Evolutionary conservation across 805 yeast species (phyloP).

Genomic region (Trichomonascus vanleenenianus): DNA sequence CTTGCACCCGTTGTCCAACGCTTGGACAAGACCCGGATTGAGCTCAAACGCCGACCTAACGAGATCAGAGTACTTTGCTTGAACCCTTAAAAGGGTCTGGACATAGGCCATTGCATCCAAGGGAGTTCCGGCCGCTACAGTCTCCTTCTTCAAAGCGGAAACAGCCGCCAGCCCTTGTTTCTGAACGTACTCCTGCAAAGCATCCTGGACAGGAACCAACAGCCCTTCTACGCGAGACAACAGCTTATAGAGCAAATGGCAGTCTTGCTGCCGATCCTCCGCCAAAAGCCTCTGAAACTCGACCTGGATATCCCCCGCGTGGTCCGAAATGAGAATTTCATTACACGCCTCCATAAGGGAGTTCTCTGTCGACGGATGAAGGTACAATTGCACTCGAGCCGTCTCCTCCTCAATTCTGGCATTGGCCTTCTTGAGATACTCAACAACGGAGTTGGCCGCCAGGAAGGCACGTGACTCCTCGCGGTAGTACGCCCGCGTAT

Average conservation of each 20-base stretch:
- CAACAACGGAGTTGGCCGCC: slow-evolving; percentile 72
- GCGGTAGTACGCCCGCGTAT: slow-evolving; percentile 47
- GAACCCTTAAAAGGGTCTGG: slow-evolving; percentile 63
- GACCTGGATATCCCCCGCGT: slow-evolving; percentile 64
- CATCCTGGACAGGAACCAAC: slow-evolving; percentile 65
- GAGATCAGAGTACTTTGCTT: slow-evolving; percentile 56
- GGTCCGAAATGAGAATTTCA: slow-evolving; percentile 66
- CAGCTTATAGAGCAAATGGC: slow-evolving; percentile 67
- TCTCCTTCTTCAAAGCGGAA: slow-evolving; percentile 42
- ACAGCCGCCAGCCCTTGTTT: slow-evolving; percentile 54
- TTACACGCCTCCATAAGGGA: slow-evolving; percentile 71
- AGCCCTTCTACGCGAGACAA: slow-evolving; percentile 74
- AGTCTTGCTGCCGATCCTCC: slow-evolving; percentile 62
- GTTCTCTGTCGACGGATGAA: slow-evolving; percentile 80
- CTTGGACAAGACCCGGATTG: slow-evolving; percentile 72
- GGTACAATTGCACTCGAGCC: slow-evolving; percentile 63
- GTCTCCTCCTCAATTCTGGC: slow-evolving; percentile 77
- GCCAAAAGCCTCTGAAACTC: slow-evolving; percentile 73
- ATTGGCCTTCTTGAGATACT: slow-evolving; percentile 82
- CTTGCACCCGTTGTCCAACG: slow-evolving; percentile 84
- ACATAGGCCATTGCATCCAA: slow-evolving; percentile 76
- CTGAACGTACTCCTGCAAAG: slow-evolving; percentile 67
- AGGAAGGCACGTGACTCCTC: slow-evolving; percentile 63
- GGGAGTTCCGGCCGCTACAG: slow-evolving; percentile 16
- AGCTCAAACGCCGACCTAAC: slow-evolving; percentile 61